phyloP scores from a whole-genome alignment of 2,329 filamentous ascomycete species.

The Coniella lustricola region DNA sequence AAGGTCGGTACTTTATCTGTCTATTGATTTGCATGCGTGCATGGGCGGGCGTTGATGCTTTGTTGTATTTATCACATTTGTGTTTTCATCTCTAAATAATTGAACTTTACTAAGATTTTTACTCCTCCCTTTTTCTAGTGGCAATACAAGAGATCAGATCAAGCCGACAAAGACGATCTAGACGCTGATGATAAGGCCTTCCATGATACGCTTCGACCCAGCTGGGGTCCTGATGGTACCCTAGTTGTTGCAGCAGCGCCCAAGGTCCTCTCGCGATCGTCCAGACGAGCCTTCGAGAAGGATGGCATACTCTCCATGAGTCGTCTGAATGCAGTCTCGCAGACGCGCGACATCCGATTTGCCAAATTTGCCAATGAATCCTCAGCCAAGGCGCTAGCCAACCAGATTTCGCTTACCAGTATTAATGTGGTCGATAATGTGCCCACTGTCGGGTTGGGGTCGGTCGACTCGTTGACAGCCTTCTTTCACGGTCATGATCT shows the following conservation, averaged over 20 bases:
- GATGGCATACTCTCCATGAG: slow-evolving; percentile 46
- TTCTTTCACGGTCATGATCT: slow-evolving; percentile 35
- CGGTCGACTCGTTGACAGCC: slow-evolving; percentile 40
- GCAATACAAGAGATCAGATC: slow-evolving; percentile 75
- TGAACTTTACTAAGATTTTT: slow-evolving; percentile 39
- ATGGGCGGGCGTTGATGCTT: slow-evolving; percentile 21
- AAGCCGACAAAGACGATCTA: slow-evolving; percentile 59
- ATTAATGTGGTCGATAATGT: slow-evolving; percentile 49
- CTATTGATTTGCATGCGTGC: slow-evolving; percentile 23
- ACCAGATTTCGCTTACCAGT: slow-evolving; percentile 49
- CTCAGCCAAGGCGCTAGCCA: slow-evolving; percentile 45
- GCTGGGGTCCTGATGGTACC: slow-evolving; percentile 69
- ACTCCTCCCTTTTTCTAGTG: slow-evolving; percentile 52
- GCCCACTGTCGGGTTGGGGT: slow-evolving; percentile 49
- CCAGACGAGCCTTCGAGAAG: slow-evolving; percentile 23
- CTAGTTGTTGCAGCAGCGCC: slow-evolving; percentile 41
- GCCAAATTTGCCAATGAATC: slow-evolving; percentile 54
- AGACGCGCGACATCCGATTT: slow-evolving; percentile 57
- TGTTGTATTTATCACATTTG: slow-evolving; percentile 24
- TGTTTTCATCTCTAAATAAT: slow-evolving; percentile 24
- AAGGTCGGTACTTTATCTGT: slow-evolving; percentile 69
- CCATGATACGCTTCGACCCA: slow-evolving; percentile 68
- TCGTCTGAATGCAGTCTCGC: slow-evolving; percentile 53
- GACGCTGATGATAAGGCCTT: slow-evolving; percentile 58
- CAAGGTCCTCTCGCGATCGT: slow-evolving; percentile 13